These are phyloP conservation scores for Coemansia sp. DNA, from an alignment of 192 early-diverging fungal species.

Conservation along the genomic window DNA sequence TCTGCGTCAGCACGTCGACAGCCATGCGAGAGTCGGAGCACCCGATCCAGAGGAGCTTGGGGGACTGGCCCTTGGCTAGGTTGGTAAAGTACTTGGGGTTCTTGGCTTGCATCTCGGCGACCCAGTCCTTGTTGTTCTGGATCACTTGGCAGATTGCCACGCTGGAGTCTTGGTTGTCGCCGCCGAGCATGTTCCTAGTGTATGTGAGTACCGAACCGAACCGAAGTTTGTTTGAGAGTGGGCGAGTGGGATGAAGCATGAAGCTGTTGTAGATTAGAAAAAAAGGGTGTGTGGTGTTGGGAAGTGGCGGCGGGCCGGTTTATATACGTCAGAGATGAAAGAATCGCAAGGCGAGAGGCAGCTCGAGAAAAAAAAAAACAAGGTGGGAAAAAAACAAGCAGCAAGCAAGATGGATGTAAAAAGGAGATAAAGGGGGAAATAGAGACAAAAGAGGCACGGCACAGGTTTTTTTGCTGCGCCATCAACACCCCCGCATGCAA, in stretches of 20 bases:
- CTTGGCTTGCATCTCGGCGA: conserved; percentile 51
- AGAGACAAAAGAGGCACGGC: background rate
- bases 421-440: background rate
- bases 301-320: background rate
- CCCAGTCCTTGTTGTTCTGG: conserved; percentile 64
- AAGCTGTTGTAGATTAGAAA: background rate
- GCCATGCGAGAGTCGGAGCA: conserved; percentile 95
- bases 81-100: conserved; percentile 72
- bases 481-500: background rate
- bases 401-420: background rate
- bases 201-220: conserved; percentile 25
- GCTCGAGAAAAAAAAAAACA: background rate
- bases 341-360: background rate
- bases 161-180: conserved; percentile 8
- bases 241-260: conserved; percentile 27
- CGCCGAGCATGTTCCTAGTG: conserved; percentile 28
- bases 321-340: conserved; percentile 3
- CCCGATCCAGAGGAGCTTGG: conserved; percentile 84
- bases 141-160: conserved; percentile 22
- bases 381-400: background rate
- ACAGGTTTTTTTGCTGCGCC: background rate
- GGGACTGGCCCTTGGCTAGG: conserved; percentile 72
- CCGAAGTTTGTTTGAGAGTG: conserved; percentile 21
- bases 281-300: background rate
- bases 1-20: conserved; percentile 69